Conservation (phyloP, 2,329 filamentous ascomycete species). For the Amauroascus niger region DNA sequence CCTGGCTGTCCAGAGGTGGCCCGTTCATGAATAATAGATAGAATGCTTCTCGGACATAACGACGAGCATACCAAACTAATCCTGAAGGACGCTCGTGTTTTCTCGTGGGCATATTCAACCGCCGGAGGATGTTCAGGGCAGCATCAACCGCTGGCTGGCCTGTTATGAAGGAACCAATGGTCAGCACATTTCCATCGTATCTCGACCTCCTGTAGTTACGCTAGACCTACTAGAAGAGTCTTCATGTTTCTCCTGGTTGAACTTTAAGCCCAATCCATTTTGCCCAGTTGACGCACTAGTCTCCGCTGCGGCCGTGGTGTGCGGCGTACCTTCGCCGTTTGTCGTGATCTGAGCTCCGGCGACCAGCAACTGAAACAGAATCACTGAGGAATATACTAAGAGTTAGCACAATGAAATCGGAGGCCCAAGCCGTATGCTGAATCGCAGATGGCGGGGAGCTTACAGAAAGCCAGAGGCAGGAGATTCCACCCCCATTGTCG, state of each 20-base stretch:
- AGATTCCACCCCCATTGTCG: slow-evolving; percentile 17
- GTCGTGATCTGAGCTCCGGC: slow-evolving; percentile 6
- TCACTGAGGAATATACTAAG: slow-evolving; percentile 5
- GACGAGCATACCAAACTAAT: slow-evolving; percentile 46
- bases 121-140: slow-evolving; percentile 17
- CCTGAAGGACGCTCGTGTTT: slow-evolving; percentile 45
- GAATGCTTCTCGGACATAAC: slow-evolving; percentile 56
- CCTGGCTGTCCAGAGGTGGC: slow-evolving; percentile 39
- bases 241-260: not conserved
- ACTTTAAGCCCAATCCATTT: slow-evolving; percentile 6
- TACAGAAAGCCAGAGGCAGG: slow-evolving; percentile 16
- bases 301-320: not conserved
- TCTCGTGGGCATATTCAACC: slow-evolving; percentile 12
- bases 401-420: not conserved
- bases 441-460: not conserved
- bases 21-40: slow-evolving; percentile 56
- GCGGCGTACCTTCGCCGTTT: not conserved
- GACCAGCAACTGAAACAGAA: slow-evolving; percentile 10
- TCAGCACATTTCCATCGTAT: not conserved
- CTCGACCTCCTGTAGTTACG: not conserved
- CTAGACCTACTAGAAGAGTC: not conserved
- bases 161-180: not conserved
- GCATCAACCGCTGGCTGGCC: slow-evolving; percentile 19
- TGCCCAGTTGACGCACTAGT: not conserved
- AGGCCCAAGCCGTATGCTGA: not conserved